Evolutionary conservation across 371 early-diverging fungal species (phyloP).

Genomic region (Mucor indicus): DNA sequence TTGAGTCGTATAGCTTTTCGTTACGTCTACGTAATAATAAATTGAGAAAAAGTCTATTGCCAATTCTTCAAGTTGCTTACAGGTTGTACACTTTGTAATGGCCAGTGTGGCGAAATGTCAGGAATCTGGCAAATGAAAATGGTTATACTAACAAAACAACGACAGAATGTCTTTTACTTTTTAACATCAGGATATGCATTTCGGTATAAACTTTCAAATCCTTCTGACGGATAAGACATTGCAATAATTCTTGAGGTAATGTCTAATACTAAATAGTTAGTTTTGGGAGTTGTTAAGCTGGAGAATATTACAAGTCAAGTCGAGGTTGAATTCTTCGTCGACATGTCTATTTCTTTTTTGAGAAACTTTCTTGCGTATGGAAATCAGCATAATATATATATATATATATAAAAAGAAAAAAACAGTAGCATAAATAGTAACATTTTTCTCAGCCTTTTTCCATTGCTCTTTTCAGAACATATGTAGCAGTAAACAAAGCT

Average conservation of each 20-base stretch:
- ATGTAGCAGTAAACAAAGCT: too few relatives aligned
- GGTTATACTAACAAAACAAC: not conserved
- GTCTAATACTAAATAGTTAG: constrained; percentile 29
- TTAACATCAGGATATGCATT: constrained; percentile 59
- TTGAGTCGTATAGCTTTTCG: constrained; percentile 46
- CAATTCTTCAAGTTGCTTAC: constrained; percentile 26
- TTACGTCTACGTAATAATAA: constrained; percentile 39
- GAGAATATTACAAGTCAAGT: constrained; percentile 40
- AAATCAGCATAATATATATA: constrained; percentile 27
- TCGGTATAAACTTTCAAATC: constrained; percentile 64
- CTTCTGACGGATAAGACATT: constrained; percentile 67
- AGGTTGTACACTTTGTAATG: constrained; percentile 73
- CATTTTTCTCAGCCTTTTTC: too few relatives aligned
- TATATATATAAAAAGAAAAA: constrained; percentile 1
- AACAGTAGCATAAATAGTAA: too few relatives aligned
- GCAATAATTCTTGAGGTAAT: constrained; percentile 66
- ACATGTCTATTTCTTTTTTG: constrained; percentile 52
- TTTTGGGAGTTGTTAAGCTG: not conserved
- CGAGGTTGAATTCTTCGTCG: constrained; percentile 56
- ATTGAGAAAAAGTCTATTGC: not conserved
- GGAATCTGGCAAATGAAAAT: constrained; percentile 41
- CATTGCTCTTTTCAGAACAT: too few relatives aligned
- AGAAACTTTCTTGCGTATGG: constrained; percentile 43
- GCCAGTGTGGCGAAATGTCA: constrained; percentile 51
- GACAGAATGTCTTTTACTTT: constrained; percentile 32